phyloP scores from a whole-genome alignment of 192 early-diverging fungal genomes.

The Mortierella claussenii region DNA sequence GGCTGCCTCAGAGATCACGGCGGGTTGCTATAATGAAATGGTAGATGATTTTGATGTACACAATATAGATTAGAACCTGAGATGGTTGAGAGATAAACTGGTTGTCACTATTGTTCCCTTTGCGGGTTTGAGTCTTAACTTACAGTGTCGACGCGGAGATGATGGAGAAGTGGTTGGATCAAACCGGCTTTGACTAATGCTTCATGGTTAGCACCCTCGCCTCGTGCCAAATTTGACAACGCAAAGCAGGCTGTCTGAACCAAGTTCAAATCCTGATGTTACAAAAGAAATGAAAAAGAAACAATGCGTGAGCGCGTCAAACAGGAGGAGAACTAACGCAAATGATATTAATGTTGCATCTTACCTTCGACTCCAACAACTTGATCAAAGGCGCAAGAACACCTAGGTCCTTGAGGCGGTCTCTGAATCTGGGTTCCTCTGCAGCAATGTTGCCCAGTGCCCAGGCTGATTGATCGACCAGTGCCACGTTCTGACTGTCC shows the following conservation, averaged over 20 bases:
- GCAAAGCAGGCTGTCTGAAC: conserved; percentile 80
- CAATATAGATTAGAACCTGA: no score
- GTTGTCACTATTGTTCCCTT: no score
- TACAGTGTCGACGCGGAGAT: conserved; percentile 60
- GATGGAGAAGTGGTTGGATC: conserved; percentile 56
- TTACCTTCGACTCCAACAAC: conserved; percentile 72
- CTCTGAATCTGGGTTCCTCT: conserved; percentile 78
- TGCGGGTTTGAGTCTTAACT: no score
- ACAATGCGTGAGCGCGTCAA: neutral
- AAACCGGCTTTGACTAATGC: conserved; percentile 62
- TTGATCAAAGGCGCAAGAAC: conserved; percentile 78
- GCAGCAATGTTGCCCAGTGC: conserved; percentile 96
- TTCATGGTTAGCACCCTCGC: conserved; percentile 64
- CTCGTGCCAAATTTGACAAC: conserved; percentile 75
- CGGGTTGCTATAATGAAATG: conserved; percentile 38
- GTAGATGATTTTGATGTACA: conserved; percentile 1
- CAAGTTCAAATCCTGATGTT: conserved; percentile 52
- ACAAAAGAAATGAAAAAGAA: neutral
- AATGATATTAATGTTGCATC: neutral
- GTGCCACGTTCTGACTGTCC: conserved; percentile 61
- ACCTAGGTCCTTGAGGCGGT: conserved; percentile 78
- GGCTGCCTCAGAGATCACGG: conserved; percentile 68
- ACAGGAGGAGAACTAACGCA: neutral
- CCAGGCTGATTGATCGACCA: conserved; percentile 91
- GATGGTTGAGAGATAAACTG: no score